Evolutionary conservation across 1,284 basidiomycete genomes (phyloP).

Genomic region (Anthracocystis setariae): DNA sequence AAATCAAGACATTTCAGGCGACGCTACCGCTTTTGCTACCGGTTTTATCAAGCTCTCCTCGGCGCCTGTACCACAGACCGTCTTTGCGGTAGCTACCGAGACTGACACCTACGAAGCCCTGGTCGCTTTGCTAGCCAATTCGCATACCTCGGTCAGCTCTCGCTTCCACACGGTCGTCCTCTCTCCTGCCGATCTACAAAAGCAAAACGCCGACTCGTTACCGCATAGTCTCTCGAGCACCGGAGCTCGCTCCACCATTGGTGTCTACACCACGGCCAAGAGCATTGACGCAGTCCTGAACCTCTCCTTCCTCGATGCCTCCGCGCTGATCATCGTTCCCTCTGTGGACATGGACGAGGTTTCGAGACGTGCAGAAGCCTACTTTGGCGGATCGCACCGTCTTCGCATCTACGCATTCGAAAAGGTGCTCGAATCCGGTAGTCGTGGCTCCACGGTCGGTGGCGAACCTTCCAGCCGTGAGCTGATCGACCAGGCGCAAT

Average conservation of each 20-base stretch:
- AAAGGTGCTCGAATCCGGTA: constrained; percentile 38
- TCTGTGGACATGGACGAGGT: constrained; percentile 32
- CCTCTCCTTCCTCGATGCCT: constrained; percentile 33
- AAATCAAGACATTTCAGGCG: constrained; percentile 41
- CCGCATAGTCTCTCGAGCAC: constrained; percentile 16
- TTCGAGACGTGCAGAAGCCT: constrained; percentile 3
- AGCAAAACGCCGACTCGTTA: constrained; percentile 13
- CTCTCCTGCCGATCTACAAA: constrained; percentile 22
- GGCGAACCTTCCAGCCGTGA: constrained; percentile 18
- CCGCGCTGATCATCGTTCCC: constrained; percentile 47
- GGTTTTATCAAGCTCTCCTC: constrained; percentile 50
- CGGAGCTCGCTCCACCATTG: constrained; percentile 33
- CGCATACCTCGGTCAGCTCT: constrained; percentile 34
- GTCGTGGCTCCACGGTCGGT: constrained; percentile 17
- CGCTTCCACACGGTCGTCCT: constrained; percentile 45
- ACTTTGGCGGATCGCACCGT: constrained; percentile 38
- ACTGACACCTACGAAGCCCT: constrained; percentile 38
- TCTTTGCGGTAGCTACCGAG: constrained; percentile 43
- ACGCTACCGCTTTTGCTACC: constrained; percentile 48
- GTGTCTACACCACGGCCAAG: constrained; percentile 46
- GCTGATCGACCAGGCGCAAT: constrained; percentile 38
- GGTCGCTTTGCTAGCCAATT: constrained; percentile 45
- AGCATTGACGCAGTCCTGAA: constrained; percentile 30
- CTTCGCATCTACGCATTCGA: constrained; percentile 40
- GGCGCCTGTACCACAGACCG: constrained; percentile 27